These are phyloP conservation scores for Ceratocystis variospora DNA, from an alignment of 2,329 filamentous ascomycete genomes.

Conservation along the genomic window DNA sequence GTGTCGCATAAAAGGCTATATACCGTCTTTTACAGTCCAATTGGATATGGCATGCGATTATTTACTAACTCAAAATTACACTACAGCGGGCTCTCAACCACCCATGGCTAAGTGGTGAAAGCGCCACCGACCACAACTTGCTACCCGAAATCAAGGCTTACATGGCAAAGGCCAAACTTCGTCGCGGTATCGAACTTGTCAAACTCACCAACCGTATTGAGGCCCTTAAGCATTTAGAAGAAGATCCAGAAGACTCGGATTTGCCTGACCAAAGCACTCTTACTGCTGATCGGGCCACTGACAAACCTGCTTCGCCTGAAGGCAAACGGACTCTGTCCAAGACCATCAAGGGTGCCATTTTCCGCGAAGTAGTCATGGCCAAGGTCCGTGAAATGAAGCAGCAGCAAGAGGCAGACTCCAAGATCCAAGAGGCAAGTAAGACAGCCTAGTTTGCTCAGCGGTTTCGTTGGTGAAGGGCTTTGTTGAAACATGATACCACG, in stretches of 20 bases:
- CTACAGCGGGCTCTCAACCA: conserved; percentile 61
- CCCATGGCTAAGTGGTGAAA: conserved; percentile 81
- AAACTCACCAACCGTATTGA: conserved; percentile 94
- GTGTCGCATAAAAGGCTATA: neutral
- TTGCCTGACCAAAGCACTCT: conserved; percentile 45
- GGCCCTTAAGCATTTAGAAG: conserved; percentile 82
- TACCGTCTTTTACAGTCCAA: conserved; percentile 6
- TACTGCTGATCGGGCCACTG: conserved; percentile 33
- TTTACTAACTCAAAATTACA: neutral
- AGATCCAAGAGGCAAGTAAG: conserved; percentile 36
- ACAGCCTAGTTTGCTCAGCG: conserved; percentile 6
- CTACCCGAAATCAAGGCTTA: conserved; percentile 91
- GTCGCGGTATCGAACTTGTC: conserved; percentile 87
- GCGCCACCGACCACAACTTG: conserved; percentile 84
- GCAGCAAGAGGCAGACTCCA: conserved; percentile 58
- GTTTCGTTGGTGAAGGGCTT: neutral
- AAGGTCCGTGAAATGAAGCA: conserved; percentile 90
- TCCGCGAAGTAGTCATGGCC: conserved; percentile 84
- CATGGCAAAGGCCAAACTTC: conserved; percentile 79
- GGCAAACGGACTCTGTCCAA: conserved; percentile 34
- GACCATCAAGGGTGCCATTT: conserved; percentile 56
- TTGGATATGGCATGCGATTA: neutral
- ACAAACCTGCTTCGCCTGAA: conserved; percentile 25
- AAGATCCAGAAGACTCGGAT: conserved; percentile 62
- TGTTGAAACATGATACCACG: conserved; percentile 15